Base-by-base conservation (phyloP, 2,329 filamentous ascomycete genomes). In the Phialemonium atrogriseum region DNA sequence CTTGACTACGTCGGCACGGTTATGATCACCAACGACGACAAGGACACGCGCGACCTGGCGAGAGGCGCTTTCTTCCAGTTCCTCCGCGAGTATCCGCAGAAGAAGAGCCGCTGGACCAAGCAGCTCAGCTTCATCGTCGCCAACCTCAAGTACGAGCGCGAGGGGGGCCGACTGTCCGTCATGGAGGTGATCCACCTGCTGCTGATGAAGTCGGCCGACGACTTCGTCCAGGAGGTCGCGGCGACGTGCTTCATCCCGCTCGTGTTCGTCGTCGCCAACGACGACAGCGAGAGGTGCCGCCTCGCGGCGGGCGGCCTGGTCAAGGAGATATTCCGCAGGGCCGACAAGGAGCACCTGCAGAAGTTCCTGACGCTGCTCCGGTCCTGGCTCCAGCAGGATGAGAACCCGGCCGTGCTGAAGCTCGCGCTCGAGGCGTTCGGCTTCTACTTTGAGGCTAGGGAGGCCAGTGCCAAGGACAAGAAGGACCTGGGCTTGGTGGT, bases 11-110 rank as follows among this genome's bases (percentile, higher is more conserved):
- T 94, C 18, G 85, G 86, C 27, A 80, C 75, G 4, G 82, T 95
- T 54, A 96, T 96, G 88, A 83, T 98, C 35, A 94, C 84, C 26
- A 96, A 96, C 51, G 85, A 94, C 40, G 88, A 93, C 45, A 82
- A 83, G 45, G 79, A 83, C 42, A 89, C 89, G 3, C 76, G 91
- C 32, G 86, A 95, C 52, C 67, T 94, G 22, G 88, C 89, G 10
- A 73, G 91, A 35, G 86, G 86, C 13, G 82, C 86, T 10, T 98
- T 93, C 57, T 82, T 94, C 55, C 86, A 95, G 44, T 98, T 98
- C 60, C 64, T 98, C 34, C 77, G 88, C 43, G 87, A 95, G 33
- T 98, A 95, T 50, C 89, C 91, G 0, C 91, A 96, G 54, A 86
- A 83, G 48, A 88, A 87, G 56, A 83, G 78, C 40, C 73, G 91